Conservation (phyloP, 352 stramenopile species). For the Phytophthora melonis region DNA sequence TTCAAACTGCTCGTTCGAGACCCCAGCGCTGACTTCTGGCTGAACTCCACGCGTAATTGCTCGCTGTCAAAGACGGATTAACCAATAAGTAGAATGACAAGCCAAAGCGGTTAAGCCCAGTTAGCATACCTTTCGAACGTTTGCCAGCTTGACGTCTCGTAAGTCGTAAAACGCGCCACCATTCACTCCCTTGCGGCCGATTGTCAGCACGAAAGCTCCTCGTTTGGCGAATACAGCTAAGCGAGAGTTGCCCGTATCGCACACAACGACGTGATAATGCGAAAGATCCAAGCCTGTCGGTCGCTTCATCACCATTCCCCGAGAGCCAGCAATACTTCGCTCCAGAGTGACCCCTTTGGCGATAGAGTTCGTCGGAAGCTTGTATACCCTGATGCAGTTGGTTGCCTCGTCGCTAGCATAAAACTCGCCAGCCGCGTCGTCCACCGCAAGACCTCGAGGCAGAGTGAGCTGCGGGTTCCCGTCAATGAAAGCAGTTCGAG, state of each 20-base stretch:
- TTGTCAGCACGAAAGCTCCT: conserved; percentile 54
- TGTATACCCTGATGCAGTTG: conserved; percentile 63
- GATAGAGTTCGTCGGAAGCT: conserved; percentile 30
- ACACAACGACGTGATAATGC: conserved; percentile 77
- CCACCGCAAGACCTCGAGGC: conserved; percentile 47
- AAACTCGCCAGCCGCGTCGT: conserved; percentile 66
- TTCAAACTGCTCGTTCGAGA: conserved; percentile 79
- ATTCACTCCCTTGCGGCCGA: conserved; percentile 51
- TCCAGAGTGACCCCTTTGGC: conserved; percentile 32
- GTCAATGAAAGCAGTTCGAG: conserved; percentile 32
- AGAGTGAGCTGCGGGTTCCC: conserved; percentile 20
- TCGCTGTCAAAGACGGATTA: conserved; percentile 32
- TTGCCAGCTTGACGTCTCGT: conserved; percentile 62
- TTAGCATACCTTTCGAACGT: conserved; percentile 64
- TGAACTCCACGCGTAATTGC: conserved; percentile 51
- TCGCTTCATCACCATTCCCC: conserved; percentile 38
- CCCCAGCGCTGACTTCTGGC: conserved; percentile 30
- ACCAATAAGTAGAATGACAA: conserved; percentile 3
- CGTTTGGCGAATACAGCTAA: conserved; percentile 67
- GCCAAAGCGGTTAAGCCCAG: background rate
- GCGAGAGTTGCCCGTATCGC: conserved; percentile 62
- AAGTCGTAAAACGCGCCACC: conserved; percentile 56
- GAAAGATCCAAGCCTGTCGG: conserved; percentile 62
- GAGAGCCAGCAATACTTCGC: conserved; percentile 32
- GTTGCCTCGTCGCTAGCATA: conserved; percentile 65